Evolutionary conservation across 2,329 filamentous ascomycete genomes (phyloP).

Genomic region (Epichloe aotearoae): DNA sequence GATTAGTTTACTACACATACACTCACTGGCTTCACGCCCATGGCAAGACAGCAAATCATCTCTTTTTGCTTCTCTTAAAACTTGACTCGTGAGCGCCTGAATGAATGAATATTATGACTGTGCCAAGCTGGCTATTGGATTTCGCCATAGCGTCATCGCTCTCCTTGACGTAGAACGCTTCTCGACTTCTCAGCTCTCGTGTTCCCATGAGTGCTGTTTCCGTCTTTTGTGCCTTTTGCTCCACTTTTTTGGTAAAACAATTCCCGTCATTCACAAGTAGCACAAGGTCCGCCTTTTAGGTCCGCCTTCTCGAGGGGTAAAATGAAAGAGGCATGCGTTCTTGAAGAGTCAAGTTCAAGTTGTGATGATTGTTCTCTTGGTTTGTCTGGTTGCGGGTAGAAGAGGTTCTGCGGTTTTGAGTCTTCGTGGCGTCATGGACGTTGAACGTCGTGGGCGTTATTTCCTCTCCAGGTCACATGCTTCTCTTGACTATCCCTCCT

Average conservation of each 20-base stretch:
- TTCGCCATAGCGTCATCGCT: conserved; percentile 23
- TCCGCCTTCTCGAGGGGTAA: conserved; percentile 2
- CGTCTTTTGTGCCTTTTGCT: neutral
- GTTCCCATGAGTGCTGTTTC: neutral
- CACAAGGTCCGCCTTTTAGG: conserved; percentile 1
- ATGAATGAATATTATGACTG: conserved; percentile 9
- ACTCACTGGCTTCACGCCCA: neutral
- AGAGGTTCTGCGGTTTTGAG: neutral
- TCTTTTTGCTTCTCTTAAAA: neutral
- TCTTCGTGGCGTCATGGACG: neutral
- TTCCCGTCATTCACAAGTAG: neutral
- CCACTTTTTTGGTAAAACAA: neutral
- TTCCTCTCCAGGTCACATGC: neutral
- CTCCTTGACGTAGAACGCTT: conserved; percentile 8
- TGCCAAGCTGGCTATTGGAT: conserved; percentile 24
- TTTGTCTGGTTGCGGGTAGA: neutral
- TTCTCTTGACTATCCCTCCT: neutral
- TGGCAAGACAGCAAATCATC: neutral
- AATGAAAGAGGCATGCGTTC: neutral
- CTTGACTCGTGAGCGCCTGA: neutral
- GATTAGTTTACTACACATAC: neutral
- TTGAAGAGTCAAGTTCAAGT: conserved; percentile 4
- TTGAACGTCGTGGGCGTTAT: neutral
- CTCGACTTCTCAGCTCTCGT: neutral
- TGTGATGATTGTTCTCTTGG: conserved; percentile 5